Evolutionary conservation across 495 filamentous ascomycete species (phyloP), one percentile per base, ranked within the genome.

Genomic region (Penicillium simplicissimum): DNA sequence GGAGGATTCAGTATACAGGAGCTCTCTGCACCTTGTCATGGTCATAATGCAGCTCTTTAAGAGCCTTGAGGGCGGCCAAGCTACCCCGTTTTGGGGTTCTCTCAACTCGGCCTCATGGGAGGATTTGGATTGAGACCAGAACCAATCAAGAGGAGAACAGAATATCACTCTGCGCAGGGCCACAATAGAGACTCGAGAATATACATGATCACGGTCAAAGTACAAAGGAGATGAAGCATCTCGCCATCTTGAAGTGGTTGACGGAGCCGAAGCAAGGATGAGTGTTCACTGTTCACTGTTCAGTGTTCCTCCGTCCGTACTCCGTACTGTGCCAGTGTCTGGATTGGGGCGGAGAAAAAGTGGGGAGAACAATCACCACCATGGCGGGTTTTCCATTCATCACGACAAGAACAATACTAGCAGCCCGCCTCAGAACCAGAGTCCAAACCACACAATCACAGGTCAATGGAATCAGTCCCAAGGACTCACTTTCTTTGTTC

Each of bases 351-450:
- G 17, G 37, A 55, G 25, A 42, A 55, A 62, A 66, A 61, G 59
- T 60, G 62, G 59, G 57, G 62, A 33, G 65, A 67, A 71, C 63
- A 69, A 69, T 65, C 62, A 25, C 55, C 59, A 42, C 36, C 13
- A 33, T 4, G 31, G 21, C 37, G 17, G 51, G 31, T 28, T 35
- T 34, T 31, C 28, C 51, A 53, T 53, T 53, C 33, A 53, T 53
- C 17, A 8, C 49, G 7, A 15, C 49, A 17, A 3, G 51, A 35
- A 53, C 51, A 53, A 53, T 53, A 37, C 28, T 34, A 17, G 28
- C 49, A 52, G 25, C 15, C 15, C 25, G 23, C 48, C 31, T 11
- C 48, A 15, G 25, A 31, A 1, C 25, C 25, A 33, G 31, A 10
- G 10, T 34, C 28, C 47, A 37, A 14, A 3, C 23, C 47, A 25